Evolutionary conservation across 1,284 basidiomycete genomes (phyloP).

Genomic region (Sphagnurus paluster): DNA sequence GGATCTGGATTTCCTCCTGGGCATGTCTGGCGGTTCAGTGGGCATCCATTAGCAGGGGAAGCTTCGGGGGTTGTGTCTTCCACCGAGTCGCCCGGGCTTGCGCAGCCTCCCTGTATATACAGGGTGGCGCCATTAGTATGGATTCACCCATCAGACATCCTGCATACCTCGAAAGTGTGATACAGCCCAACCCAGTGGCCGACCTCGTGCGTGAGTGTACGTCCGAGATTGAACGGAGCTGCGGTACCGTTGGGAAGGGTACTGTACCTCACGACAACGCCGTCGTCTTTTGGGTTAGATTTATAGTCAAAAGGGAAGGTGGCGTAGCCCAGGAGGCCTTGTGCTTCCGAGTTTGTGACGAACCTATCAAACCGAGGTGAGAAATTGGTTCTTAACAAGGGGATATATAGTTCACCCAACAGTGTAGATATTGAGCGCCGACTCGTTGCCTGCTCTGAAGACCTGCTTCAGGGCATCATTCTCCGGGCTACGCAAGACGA

Average conservation of each 20-base stretch:
- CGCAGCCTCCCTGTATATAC: slow-evolving; percentile 37
- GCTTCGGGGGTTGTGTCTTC: slow-evolving; percentile 39
- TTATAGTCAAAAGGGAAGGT: slow-evolving; percentile 40
- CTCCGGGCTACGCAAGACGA: slow-evolving; percentile 14
- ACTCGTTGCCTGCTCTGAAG: slow-evolving; percentile 30
- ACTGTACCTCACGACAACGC: slow-evolving; percentile 38
- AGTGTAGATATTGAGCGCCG: slow-evolving; percentile 36
- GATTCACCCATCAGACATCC: no score
- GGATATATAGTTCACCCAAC: slow-evolving; percentile 24
- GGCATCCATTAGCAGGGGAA: slow-evolving; percentile 33
- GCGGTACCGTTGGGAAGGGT: slow-evolving; percentile 42
- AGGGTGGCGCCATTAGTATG: not conserved
- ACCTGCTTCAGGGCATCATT: slow-evolving; percentile 32
- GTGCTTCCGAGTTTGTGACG: slow-evolving; percentile 15
- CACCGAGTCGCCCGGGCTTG: slow-evolving; percentile 36
- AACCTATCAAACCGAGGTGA: slow-evolving; percentile 5
- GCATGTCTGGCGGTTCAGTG: slow-evolving; percentile 33
- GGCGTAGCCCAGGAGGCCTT: slow-evolving; percentile 36
- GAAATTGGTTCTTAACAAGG: not conserved
- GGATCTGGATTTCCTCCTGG: slow-evolving; percentile 30
- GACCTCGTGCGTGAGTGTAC: slow-evolving; percentile 41
- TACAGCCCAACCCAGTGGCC: slow-evolving; percentile 41
- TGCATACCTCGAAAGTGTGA: slow-evolving; percentile 39
- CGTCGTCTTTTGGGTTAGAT: slow-evolving; percentile 34
- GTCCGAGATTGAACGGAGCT: slow-evolving; percentile 35